Evolutionary conservation across 768 basidiomycete species (phyloP), one percentile per base, ranked within the genome.

Genomic region (Auricularia cornea): DNA sequence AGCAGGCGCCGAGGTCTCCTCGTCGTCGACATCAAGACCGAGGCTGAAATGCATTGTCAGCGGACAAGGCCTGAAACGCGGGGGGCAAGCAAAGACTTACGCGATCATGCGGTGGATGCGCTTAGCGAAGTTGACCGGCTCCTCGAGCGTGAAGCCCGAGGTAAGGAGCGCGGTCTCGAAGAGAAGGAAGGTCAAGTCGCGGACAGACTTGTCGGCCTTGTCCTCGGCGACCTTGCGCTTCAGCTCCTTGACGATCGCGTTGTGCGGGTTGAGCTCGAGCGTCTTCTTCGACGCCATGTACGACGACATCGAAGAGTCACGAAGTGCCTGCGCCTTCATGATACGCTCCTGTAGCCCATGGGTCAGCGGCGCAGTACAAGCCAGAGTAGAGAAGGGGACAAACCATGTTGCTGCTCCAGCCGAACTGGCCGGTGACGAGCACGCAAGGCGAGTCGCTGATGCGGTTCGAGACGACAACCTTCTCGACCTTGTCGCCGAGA

Each of bases 281-380:
- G 95, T 97, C 88, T 97, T 97, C 84, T 95, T 95, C 65, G 89
- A 91, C 31, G 93, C 92, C 96, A 98, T 98, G 84, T 98, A 98
- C 29, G 94, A 96, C 29, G 94, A 97, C 95, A 96, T 96, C 65
- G 90, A 93, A 20, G 92, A 92, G 75, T 96, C 94, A 66, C 94
- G 91, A 63, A 96, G 86, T 32, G 95, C 95, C 78, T 98, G 95
- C 14, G 96, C 94, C 80, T 96, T 96, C 96, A 98, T 98, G 82
- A 98, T 97, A 77, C 95, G 89, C 77, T 95, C 91, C 86, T 87
- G 68, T 51, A 70, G 54, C 59, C 40, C 35, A 35, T n/a, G 23
- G 33, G 32, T 38, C 31, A 16, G 60, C 12, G 69, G 35, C 26
- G 16, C 52, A 33, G 26, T 26, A 60, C 33, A 29, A 16, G 16